Conservation (phyloP, 2,329 filamentous ascomycete species). For the Waltergamsia citrina region DNA sequence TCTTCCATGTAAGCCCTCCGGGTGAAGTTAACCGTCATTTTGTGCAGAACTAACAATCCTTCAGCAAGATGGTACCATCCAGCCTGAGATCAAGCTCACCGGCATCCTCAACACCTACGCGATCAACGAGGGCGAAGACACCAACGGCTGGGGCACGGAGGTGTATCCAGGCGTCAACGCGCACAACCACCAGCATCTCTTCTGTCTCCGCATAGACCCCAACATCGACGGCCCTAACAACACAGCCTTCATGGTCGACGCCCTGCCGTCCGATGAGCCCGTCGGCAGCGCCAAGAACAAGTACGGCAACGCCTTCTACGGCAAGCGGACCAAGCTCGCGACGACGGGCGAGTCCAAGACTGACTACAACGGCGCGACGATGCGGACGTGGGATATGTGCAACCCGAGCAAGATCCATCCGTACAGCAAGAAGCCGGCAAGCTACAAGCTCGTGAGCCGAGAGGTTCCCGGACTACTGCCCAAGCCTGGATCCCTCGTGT, state of each 20-base stretch:
- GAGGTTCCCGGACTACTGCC: conserved; percentile 73
- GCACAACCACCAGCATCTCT: conserved; percentile 93
- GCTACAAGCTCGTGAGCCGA: conserved; percentile 83
- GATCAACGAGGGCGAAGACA: conserved; percentile 72
- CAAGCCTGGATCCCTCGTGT: conserved; percentile 72
- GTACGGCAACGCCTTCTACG: conserved; percentile 86
- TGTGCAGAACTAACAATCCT: too few species aligned
- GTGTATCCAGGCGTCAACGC: conserved; percentile 82
- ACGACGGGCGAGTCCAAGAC: conserved; percentile 61
- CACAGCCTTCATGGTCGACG: conserved; percentile 80
- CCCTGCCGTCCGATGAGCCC: conserved; percentile 58
- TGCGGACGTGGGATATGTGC: conserved; percentile 81
- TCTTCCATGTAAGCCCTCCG: conserved; percentile 5
- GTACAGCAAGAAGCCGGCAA: conserved; percentile 73
- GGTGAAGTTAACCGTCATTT: too few species aligned
- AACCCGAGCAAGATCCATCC: conserved; percentile 80
- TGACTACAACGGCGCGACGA: conserved; percentile 73
- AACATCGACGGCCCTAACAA: conserved; percentile 82
- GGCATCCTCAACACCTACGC: conserved; percentile 89
- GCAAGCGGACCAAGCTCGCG: conserved; percentile 69
- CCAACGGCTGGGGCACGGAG: conserved; percentile 81
- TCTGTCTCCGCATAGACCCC: conserved; percentile 80
- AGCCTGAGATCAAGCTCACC: conserved; percentile 85
- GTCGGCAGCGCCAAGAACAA: conserved; percentile 75
- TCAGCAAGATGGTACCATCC: conserved; percentile 77